phyloP scores from a whole-genome alignment of 805 yeast genomes.

The Candida xiaguanensis region DNA sequence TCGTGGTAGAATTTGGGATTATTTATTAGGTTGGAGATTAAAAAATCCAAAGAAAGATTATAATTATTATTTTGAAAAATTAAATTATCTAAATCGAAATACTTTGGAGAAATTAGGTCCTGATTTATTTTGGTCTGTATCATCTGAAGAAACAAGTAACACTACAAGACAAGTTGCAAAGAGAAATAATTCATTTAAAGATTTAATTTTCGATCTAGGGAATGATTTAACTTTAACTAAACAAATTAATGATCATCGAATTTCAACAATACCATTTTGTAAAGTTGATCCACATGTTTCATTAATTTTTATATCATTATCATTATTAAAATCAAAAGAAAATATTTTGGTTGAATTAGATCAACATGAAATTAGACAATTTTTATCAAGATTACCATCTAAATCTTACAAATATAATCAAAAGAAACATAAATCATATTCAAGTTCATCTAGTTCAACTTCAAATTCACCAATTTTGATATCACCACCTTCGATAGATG shows the following conservation, averaged over 20 bases:
- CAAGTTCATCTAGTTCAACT: slow-evolving; percentile 11
- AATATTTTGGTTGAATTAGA: slow-evolving; percentile 80
- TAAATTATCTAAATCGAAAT: slow-evolving; percentile 29
- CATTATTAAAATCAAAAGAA: slow-evolving; percentile 77
- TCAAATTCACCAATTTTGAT: slow-evolving; percentile 8
- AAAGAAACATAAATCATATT: slow-evolving; percentile 1
- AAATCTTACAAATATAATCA: slow-evolving; percentile 28
- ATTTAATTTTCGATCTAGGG: slow-evolving; percentile 28
- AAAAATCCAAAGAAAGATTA: slow-evolving; percentile 25
- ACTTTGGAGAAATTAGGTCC: slow-evolving; percentile 45
- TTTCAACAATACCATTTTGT: slow-evolving; percentile 46
- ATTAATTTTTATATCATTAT: slow-evolving; percentile 69
- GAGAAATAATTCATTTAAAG: slow-evolving; percentile 24
- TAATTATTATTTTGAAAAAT: slow-evolving; percentile 28
- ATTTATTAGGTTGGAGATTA: slow-evolving; percentile 71
- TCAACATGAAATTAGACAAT: slow-evolving; percentile 83
- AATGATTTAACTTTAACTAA: slow-evolving; percentile 8
- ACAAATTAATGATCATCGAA: neutral
- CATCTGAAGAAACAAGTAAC: slow-evolving; percentile 9
- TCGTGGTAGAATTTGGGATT: slow-evolving; percentile 88
- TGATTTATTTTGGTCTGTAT: slow-evolving; percentile 57
- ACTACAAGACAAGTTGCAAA: neutral
- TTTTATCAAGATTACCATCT: slow-evolving; percentile 56
- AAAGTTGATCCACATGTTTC: slow-evolving; percentile 72
- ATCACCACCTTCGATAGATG: slow-evolving; percentile 4